A percentile compares a stretch with the other conserved stretches of the same genome.
These are phyloP conservation scores for Syncephalastrum monosporum DNA, from an alignment of 371 early-diverging fungal genomes.

Conservation along the genomic window DNA sequence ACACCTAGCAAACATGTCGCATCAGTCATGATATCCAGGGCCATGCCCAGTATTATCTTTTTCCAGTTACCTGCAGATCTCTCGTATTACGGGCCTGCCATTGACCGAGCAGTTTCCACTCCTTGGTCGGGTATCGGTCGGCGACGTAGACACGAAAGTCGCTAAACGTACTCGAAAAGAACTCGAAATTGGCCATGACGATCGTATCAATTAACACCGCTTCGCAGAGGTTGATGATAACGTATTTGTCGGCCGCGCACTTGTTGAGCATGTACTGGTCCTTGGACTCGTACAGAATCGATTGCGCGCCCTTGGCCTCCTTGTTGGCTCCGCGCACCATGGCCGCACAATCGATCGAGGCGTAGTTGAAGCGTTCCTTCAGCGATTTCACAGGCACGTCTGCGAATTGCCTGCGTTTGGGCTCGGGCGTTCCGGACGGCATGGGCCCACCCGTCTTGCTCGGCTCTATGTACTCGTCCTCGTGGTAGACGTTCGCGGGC, in stretches of 20 bases:
- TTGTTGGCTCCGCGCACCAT: conserved; percentile 81
- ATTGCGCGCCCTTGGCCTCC: conserved; percentile 77
- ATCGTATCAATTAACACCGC: conserved; percentile 90
- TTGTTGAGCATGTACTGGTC: conserved; percentile 93
- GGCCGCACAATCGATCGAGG: conserved; percentile 93
- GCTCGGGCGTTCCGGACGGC: conserved; percentile 1
- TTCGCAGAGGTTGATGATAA: conserved; percentile 92
- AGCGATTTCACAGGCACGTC: conserved; percentile 45
- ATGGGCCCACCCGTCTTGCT: not conserved
- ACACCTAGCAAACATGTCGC: conserved; percentile 49
- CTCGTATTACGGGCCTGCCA: conserved; percentile 83
- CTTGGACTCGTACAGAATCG: conserved; percentile 86
- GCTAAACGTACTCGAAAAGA: conserved; percentile 92
- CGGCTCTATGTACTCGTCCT: conserved; percentile 33
- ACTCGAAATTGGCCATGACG: conserved; percentile 93
- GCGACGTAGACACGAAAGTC: conserved; percentile 79
- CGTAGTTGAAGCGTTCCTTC: conserved; percentile 90
- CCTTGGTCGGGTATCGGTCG: conserved; percentile 81
- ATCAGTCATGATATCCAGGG: too few species aligned
- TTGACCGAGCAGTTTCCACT: conserved; percentile 81
- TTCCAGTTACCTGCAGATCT: conserved; percentile 71
- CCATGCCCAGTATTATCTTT: not conserved
- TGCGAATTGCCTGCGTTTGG: conserved; percentile 20
- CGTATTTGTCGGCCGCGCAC: conserved; percentile 79
- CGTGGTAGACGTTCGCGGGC: conserved; percentile 28